Evolutionary conservation across 305 asterid genomes (phyloP).

Genomic region (Fraxinus latifolia): DNA sequence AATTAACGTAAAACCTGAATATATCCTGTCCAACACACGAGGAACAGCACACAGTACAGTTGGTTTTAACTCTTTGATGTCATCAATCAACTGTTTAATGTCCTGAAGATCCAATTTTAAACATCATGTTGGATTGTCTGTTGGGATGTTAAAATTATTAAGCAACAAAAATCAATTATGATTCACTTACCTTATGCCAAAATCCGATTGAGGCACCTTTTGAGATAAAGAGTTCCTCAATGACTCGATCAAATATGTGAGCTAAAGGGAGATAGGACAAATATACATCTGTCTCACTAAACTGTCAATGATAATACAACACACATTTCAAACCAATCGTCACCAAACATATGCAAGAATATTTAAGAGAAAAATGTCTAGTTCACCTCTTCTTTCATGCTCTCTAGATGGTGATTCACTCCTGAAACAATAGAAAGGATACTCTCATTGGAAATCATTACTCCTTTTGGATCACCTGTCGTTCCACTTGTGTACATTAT

Average conservation of each 20-base stretch:
- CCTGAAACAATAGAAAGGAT: constrained; percentile 70
- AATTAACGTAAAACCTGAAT: constrained; percentile 47
- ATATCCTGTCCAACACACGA: constrained; percentile 76
- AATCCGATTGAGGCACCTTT: constrained; percentile 83
- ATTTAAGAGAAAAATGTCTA: background rate
- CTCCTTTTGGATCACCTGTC: constrained; percentile 89
- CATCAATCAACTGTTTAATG: constrained; percentile 56
- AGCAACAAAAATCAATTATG: background rate
- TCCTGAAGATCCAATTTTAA: constrained; percentile 43
- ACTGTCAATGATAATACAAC: constrained; percentile 39
- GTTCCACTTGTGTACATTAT: constrained; percentile 94
- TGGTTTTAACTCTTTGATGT: constrained; percentile 77
- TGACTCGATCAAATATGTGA: constrained; percentile 81
- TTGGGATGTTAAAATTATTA: background rate
- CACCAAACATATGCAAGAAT: background rate
- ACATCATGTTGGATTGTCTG: background rate
- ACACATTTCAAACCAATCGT: background rate
- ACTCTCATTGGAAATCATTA: constrained; percentile 66
- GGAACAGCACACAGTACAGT: constrained; percentile 68
- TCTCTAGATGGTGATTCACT: constrained; percentile 63
- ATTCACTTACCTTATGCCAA: constrained; percentile 64
- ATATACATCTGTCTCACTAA: constrained; percentile 57
- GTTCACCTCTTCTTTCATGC: constrained; percentile 61
- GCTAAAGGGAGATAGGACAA: constrained; percentile 84
- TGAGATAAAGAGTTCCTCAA: constrained; percentile 63